Percentiles rank a stretch among this genome's conserved stretches.
Evolutionary conservation across 352 stramenopile species (phyloP).

Genomic region (Globisporangium barbulae): DNA sequence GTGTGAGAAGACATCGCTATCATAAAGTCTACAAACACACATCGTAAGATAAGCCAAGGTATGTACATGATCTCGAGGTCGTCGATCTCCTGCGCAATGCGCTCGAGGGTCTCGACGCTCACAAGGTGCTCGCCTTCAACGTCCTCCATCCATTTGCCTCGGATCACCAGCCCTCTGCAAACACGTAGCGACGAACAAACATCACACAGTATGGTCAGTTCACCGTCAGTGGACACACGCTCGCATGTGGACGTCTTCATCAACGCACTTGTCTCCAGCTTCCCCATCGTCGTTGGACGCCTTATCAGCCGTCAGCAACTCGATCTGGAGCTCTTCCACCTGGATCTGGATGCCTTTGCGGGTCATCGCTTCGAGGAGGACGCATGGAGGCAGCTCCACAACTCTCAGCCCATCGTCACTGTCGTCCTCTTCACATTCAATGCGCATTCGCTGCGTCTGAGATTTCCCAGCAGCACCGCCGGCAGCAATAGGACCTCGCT

Average conservation of each 20-base stretch:
- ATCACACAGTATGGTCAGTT: neutral
- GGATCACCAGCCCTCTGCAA: constrained; percentile 51
- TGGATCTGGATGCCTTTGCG: constrained; percentile 50
- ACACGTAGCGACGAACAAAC: neutral
- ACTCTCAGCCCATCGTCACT: constrained; percentile 22
- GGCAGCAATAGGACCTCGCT: neutral
- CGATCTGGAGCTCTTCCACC: constrained; percentile 66
- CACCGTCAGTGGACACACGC: neutral
- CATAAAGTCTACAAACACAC: neutral
- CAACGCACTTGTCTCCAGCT: constrained; percentile 45
- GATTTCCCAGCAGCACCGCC: neutral
- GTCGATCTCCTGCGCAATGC: constrained; percentile 56
- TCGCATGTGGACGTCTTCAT: neutral
- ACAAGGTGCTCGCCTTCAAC: constrained; percentile 34
- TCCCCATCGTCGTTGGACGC: constrained; percentile 3
- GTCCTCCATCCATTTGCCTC: constrained; percentile 37
- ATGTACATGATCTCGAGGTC: constrained; percentile 73
- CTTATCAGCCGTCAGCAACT: constrained; percentile 22
- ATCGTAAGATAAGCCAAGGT: neutral
- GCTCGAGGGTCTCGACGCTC: constrained; percentile 27
- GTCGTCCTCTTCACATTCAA: constrained; percentile 10
- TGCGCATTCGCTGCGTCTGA: constrained; percentile 5
- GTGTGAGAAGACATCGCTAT: neutral
- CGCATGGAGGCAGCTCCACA: constrained; percentile 29
- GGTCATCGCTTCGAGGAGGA: constrained; percentile 66